Evolutionary conservation across 1,139 yeast species (phyloP).

Genomic region (Entelexis paramagnoliae): DNA sequence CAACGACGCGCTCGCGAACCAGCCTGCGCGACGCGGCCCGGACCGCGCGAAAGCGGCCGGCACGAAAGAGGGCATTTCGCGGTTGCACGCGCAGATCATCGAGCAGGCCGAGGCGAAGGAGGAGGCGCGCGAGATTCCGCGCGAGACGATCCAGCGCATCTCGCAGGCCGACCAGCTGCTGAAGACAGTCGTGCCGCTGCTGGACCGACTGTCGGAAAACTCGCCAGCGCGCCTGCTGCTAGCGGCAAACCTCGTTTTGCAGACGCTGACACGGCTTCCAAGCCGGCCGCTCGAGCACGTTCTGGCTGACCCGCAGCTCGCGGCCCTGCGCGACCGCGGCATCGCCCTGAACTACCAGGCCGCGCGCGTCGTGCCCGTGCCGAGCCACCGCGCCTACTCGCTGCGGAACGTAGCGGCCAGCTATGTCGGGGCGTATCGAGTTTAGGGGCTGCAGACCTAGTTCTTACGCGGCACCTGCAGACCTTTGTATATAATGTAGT

Average conservation of each 20-base stretch:
- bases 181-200: constrained; percentile 22
- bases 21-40: constrained; percentile 8
- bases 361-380: constrained; percentile 1
- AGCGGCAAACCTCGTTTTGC: constrained; percentile 22
- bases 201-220: not conserved
- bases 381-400: constrained; percentile 8
- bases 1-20: constrained; percentile 27
- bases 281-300: constrained; percentile 16
- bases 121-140: constrained; percentile 41
- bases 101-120: constrained; percentile 39
- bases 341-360: constrained; percentile 14
- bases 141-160: constrained; percentile 45
- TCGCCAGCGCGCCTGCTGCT: constrained; percentile 20
- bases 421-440: not conserved
- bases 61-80: constrained; percentile 21
- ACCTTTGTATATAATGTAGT: constrained; percentile 55
- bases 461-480: constrained; percentile 50
- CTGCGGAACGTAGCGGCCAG: constrained; percentile 10
- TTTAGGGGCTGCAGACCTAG: constrained; percentile 23
- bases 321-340: constrained; percentile 12
- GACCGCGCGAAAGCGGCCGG: not conserved
- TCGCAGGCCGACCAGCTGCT: constrained; percentile 35
- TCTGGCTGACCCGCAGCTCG: constrained; percentile 2
- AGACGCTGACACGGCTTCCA: constrained; percentile 17
- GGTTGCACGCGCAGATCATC: constrained; percentile 34